These are phyloP conservation scores for Talaromyces trachyspermus DNA, from an alignment of 495 filamentous ascomycete genomes.

Conservation along the genomic window DNA sequence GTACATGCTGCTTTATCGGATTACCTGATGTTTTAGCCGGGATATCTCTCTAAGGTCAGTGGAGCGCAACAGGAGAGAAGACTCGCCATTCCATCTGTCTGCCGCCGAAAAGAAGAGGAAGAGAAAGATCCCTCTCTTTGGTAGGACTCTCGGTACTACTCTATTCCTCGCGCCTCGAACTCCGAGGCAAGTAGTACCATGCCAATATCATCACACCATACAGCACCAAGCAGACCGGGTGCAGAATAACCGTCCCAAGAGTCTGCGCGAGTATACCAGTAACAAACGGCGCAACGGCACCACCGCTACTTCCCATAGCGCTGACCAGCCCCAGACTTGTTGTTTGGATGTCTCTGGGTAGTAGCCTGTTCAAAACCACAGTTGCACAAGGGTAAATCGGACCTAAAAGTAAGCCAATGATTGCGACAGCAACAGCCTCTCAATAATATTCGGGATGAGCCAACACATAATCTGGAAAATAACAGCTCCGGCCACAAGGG, in stretches of 20 bases:
- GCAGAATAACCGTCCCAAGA: conserved; percentile 64
- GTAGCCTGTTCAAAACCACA: conserved; percentile 54
- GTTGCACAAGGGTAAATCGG: conserved; percentile 70
- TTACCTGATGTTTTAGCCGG: no score
- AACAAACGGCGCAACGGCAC: conserved; percentile 66
- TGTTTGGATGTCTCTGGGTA: conserved; percentile 56
- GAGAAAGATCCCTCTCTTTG: not conserved
- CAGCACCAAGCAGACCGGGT: conserved; percentile 60
- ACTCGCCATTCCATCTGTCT: not conserved
- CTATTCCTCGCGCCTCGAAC: conserved; percentile 4
- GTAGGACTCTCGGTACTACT: not conserved
- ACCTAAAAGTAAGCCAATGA: conserved; percentile 73
- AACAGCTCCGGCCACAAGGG: conserved; percentile 50
- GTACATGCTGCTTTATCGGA: no score
- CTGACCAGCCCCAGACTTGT: conserved; percentile 62
- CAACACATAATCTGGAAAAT: conserved; percentile 66
- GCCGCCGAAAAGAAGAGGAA: not conserved
- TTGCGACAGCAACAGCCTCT: conserved; percentile 58
- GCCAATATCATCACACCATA: conserved; percentile 62
- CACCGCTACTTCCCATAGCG: conserved; percentile 67
- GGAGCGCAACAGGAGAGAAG: not conserved
- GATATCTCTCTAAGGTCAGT: conserved; percentile 7
- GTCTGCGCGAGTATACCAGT: conserved; percentile 64
- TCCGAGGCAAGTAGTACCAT: conserved; percentile 40
- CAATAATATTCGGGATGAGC: conserved; percentile 64